Base-by-base conservation (phyloP, 306 rosid genomes). In the Sindora glabra region DNA sequence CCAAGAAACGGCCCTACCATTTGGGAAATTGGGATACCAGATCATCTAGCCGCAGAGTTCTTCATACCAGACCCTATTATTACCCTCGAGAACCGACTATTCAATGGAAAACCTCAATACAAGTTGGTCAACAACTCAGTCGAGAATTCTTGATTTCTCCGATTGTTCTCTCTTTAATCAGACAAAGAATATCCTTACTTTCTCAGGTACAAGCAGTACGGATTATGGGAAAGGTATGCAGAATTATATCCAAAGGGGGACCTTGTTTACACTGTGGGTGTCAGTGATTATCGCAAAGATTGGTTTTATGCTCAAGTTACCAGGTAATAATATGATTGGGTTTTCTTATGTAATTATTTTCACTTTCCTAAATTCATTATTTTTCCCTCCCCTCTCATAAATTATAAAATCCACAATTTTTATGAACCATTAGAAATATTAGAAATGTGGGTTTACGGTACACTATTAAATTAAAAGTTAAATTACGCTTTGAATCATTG, bases 1-100 rank as follows among this genome's bases (percentile, higher is more conserved):
- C 96, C 95, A 23, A 86, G 98, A 76, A 75, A 65, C 23, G 98
- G 98, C 25, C 80, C 90, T 1, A 92, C 95, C 6, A 21, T 88
- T 0, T 92, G 98, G 98, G 98, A 92, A 69, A 92, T 92, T n/a
- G 96, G 98, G 22, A 8, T 83, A 44, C 95, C 98, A 0, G 96
- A 92, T 56, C 86, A 95, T 4, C 32, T 73, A 0, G 98, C 98
- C 0, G 76, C 82, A 2, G 98, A 92, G 67, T 92, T 86, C 59
- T 71, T 74, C 6, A 36, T 92, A 21, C 96, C 96, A 1, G 86
- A 83, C 24, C 94, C 96, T 8, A 72, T 72, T 34, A 88, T 94
- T 7, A 76, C 75, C 7, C 96, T 87, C 33, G 57, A 78, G 81
- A 90, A 87, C 73, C 65, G 33, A 34, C 61, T 90, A 30, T 85